Base-by-base conservation (phyloP, 495 filamentous ascomycete genomes). In the Cercophora sp. region DNA sequence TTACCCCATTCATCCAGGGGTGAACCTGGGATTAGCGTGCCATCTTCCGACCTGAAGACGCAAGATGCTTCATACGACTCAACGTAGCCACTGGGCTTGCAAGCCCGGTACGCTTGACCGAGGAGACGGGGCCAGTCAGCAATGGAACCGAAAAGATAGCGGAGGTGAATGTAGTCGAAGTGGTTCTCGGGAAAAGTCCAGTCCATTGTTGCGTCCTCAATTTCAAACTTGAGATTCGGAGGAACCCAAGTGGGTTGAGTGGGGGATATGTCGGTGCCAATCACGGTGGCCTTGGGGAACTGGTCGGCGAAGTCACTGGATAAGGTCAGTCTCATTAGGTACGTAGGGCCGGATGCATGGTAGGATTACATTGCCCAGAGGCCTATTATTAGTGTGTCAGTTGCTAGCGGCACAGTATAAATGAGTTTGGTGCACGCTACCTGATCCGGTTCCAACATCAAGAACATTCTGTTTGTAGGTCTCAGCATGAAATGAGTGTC, bases 401-500 rank as follows among this genome's bases (percentile, higher is more conserved):
- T n/a, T n/a, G n/a, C n/a, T n/a, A n/a, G n/a, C n/a, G n/a, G n/a
- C n/a, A n/a, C n/a, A n/a, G n/a, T n/a, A n/a, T n/a, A 6, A 8
- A 10, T 43, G 10, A 23, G 13, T 6, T 20, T 15, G 8, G 47
- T 23, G 3, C 9, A 18, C 29, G 24, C 0, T 31, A 66, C 69
- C 71, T 39, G 69, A 72, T 9, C 85, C 85, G 1, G 85, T 87
- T 18, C 85, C 85, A 27, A 87, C 63, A 52, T 88, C 85, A 3
- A 88, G 67, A 3, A 80, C 75, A 32, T 73, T 77, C 57, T 81
- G 67, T 25, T 11, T 24, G 10, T 35, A 0, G 24, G 10, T 16
- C 15, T 1, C 8, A 23, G 0, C 2, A 1, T 18, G 10, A 1
- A 4, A 25, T 5, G 3, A 13, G 6, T 0, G 22, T 8, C 1